Conservation (phyloP, 78 protist species). For the Dictyostelium firmibasis region DNA sequence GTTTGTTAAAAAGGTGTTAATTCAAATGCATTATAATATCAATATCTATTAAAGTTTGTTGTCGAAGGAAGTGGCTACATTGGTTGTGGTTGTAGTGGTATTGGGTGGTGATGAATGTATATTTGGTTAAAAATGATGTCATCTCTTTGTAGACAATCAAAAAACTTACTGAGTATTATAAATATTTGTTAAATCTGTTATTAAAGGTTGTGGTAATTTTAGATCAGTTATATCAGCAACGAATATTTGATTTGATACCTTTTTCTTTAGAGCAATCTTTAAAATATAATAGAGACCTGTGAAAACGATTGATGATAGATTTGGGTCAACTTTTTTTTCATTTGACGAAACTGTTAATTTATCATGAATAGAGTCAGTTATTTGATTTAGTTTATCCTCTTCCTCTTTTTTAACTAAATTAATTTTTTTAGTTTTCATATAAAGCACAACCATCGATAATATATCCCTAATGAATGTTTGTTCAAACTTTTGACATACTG, state of each 20-base stretch:
- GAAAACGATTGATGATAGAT: slow-evolving; percentile 40
- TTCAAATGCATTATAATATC: no score
- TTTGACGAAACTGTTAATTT: neutral
- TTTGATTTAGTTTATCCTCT: neutral
- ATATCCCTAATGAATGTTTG: slow-evolving; percentile 28
- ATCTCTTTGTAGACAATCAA: no score
- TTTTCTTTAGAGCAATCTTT: slow-evolving; percentile 45
- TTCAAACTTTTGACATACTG: slow-evolving; percentile 18
- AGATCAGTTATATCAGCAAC: slow-evolving; percentile 26
- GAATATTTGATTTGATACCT: slow-evolving; percentile 3
- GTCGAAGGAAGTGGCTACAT: no score
- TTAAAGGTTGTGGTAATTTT: slow-evolving; percentile 27
- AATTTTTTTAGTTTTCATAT: slow-evolving; percentile 47
- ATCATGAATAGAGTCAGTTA: slow-evolving; percentile 27
- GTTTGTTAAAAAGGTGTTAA: neutral
- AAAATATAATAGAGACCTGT: slow-evolving; percentile 58
- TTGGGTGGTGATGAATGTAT: no score
- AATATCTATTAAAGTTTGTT: no score
- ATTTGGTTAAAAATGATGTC: no score
- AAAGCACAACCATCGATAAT: slow-evolving; percentile 25
- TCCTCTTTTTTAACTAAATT: slow-evolving; percentile 18
- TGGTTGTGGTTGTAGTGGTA: neutral
- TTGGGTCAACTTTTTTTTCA: neutral
- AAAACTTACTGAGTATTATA: slow-evolving; percentile 33
- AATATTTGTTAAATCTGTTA: slow-evolving; percentile 37